Base-by-base conservation (phyloP, 805 yeast genomes). In the Kuraishia floccosa region DNA sequence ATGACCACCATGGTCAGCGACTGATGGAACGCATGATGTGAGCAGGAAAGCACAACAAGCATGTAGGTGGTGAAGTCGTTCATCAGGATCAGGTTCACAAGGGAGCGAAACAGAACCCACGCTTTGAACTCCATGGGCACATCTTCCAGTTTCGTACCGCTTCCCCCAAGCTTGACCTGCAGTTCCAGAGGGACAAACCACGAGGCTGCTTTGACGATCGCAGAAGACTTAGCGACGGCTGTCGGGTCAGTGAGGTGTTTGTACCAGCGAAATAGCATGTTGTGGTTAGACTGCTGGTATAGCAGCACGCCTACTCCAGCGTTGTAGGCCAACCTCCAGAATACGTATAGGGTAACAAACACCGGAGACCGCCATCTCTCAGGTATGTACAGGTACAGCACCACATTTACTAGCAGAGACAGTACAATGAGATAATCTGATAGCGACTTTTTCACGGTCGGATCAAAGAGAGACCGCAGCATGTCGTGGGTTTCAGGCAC, bases 41-140 rank as follows among this genome's bases (percentile, higher is more conserved):
- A 33, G 55, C 63, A 46, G 27, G 56, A 44, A 18, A 52, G 40
- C 12, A 82, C 83, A 33, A 78, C 60, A 36, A 82, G 66, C 47
- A 78, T 64, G 50, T 83, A 83, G 14, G 83, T 70, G 17, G 77
- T 68, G 49, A 83, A 83, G 54, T 83, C 94, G 51, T 76, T 81
- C 93, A 83, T 82, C 44, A 83, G 63, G 32, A 83, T 74, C 50
- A 83, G 65, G 51, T 83, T 93, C 11, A 84, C 94, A 32, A 77
- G 63, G 47, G 77, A 81, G 32, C 94, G 63, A 54, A 78, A 83
- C 10, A 83, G 47, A 23, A 84, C 60, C 94, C 94, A 83, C 19
- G 87, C 73, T 51, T 81, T 83, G 57, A 77, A 77, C 49, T 82
- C 94, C 31, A 70, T 58, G 1, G 94, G 94, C 24, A 51, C 49